Evolutionary conservation across 1,139 yeast genomes (phyloP), one percentile per base, ranked within the genome.

Genomic region (Candida sanyaensis): DNA sequence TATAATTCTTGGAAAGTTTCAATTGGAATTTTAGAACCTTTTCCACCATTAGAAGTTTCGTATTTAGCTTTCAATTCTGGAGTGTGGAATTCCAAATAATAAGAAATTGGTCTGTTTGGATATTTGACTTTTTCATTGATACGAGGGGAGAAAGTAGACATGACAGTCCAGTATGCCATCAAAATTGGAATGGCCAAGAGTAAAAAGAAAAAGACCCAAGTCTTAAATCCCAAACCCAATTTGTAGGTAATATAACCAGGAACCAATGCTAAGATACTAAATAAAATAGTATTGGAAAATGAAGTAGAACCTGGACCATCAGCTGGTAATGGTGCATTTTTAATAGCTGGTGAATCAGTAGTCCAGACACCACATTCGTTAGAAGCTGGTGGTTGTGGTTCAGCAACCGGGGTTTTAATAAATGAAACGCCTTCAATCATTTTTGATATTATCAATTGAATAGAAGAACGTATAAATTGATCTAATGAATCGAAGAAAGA

Each of bases 1-100:
- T 81, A 91, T 57, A 88, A 78, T 69, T 90, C 95, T 61, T 88
- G 93, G 84, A 91, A 90, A 13, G 96, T 89, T 70, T 90, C 96
- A 82, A 88, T 86, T 59, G 97, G 96, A 61, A 90, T 88, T 74
- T 90, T 90, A 62, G 77, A 74, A 53, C 80, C 80, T 59, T 73
- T 64, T 49, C 96, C 96, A 47, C 71, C 69, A 58, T 73, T 73
- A 44, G 74, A 67, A 42, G 70, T 65, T 58, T 73, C 70, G 72
- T 90, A 90, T 73, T 87, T 86, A 44, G 78, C 75, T 62, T 83
- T 84, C 59, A 88, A 76, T 59, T 80, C 89, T 2, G 80, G 82
- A 55, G 88, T 87, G 69, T 89, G 95, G 78, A 86, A 90, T 60
- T 86, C 89, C 59, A 91, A 74, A 69, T 90, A 90, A 66, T 83